Conservation (phyloP, 2,329 filamentous ascomycete genomes). For the Pyrenophora graminea region DNA sequence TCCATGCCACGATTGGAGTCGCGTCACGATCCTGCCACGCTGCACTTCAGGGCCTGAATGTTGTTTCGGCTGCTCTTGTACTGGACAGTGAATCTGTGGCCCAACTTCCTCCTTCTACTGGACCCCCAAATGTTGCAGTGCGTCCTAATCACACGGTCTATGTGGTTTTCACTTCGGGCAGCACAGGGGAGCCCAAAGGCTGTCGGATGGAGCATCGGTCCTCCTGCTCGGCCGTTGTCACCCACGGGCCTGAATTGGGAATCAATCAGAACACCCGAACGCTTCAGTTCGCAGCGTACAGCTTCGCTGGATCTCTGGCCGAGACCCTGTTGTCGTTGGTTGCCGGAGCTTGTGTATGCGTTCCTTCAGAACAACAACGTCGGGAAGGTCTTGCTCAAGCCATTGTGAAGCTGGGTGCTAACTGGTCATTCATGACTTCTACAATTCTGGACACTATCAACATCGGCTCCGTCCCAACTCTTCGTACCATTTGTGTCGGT, state of each 20-base stretch:
- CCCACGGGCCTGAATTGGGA: neutral
- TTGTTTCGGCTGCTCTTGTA: neutral
- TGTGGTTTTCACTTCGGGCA: conserved; percentile 74
- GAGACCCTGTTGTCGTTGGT: conserved; percentile 53
- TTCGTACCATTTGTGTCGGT: no score
- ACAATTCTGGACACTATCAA: no score
- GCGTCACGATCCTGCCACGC: neutral
- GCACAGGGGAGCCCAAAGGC: conserved; percentile 75
- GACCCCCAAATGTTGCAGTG: neutral
- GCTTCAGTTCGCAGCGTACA: conserved; percentile 45
- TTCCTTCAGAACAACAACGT: conserved; percentile 51
- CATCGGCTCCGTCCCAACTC: no score
- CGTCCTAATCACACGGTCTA: neutral
- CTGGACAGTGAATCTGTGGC: neutral
- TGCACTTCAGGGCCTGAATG: neutral
- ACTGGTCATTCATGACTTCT: no score
- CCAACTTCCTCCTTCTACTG: neutral
- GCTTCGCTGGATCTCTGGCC: conserved; percentile 46
- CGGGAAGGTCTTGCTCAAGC: no score
- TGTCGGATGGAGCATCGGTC: conserved; percentile 49
- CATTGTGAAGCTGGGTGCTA: no score
- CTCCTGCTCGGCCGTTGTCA: neutral
- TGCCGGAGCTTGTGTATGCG: conserved; percentile 54
- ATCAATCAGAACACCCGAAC: conserved; percentile 49
- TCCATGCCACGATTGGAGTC: neutral